Base-by-base conservation (phyloP, 2,329 filamentous ascomycete genomes). In the Phialocephala sp. region DNA sequence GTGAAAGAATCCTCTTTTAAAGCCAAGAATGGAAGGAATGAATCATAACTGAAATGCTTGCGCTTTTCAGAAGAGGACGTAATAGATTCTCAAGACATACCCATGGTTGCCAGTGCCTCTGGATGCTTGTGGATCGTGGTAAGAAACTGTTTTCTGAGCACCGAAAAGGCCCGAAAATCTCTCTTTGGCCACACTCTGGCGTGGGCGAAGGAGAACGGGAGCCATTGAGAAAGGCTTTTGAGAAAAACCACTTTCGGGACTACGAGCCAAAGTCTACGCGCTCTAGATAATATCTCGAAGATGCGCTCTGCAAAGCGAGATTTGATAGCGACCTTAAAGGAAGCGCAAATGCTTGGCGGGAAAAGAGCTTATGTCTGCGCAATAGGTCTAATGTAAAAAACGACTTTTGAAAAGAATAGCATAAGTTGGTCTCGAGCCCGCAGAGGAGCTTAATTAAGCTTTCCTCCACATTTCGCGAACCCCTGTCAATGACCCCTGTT, bases 101-200 rank as follows among this genome's bases (percentile, higher is more conserved):
- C 83, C 85, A 71, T 88, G 84, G 65, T 83, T 84, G 18, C 81
- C 81, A 12, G 80, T 80, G 8, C 84, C 84, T 70, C 87, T 81
- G 27, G 85, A 79, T 45, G 80, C 79, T 1, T 85, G 35, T 27
- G 75, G 84, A 72, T 92, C 89, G 68, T 84, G 83, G 79, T 95
- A 95, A 20, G 85, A 83, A 72, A 91, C 89, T 24, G 89, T 90
- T 76, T 91, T 91, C 54, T 91, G 82, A 37, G 82, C 84, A 24
- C 84, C 82, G 77, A 96, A 93, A 68, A 89, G 84, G 43, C 80
- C 77, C 2, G 88, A 81, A 74, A 96, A 92, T 62, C 85, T 84
- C 59, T 92, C 88, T 76, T 92, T 93, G 27, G 87, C 79, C n/a
- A 91, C 78, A 69, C 84, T 84, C 63, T 86, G 84, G 63, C 87